Evolutionary conservation across 2,329 filamentous ascomycete genomes (phyloP).

Genomic region (Amauroascus verrucosus): DNA sequence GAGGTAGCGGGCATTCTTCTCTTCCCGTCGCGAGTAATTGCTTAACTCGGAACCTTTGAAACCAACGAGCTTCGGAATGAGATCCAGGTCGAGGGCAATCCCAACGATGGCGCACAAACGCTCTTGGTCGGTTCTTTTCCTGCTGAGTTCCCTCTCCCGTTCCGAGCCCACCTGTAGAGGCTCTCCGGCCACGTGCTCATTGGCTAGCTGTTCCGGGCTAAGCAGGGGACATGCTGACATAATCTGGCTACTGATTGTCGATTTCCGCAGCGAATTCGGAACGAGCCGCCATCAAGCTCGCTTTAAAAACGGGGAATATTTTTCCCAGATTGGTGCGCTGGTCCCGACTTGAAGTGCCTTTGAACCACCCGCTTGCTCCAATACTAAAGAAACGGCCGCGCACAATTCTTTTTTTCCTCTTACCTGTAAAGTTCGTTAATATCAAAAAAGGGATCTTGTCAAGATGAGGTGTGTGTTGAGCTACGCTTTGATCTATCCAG

Average conservation of each 20-base stretch:
- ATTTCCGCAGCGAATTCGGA: not conserved
- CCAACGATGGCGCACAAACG: too few species aligned
- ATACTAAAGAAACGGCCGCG: not conserved
- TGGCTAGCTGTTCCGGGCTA: not conserved
- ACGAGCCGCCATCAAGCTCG: constrained; percentile 6
- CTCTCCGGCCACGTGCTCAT: too few species aligned
- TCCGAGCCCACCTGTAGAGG: too few species aligned
- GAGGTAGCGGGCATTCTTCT: constrained; percentile 6
- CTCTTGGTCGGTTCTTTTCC: too few species aligned
- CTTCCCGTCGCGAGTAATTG: not conserved
- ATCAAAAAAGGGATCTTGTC: not conserved
- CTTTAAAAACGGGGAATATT: constrained; percentile 1
- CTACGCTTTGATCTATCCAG: not conserved
- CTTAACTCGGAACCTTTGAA: not conserved
- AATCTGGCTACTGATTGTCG: not conserved
- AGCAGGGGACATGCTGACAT: not conserved
- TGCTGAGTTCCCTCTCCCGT: too few species aligned
- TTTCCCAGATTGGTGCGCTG: constrained; percentile 7
- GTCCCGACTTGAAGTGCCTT: not conserved
- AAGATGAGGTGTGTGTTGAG: constrained; percentile 6
- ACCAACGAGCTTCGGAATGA: not conserved
- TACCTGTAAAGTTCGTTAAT: not conserved
- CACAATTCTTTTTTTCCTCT: not conserved
- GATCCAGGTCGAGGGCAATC: too few species aligned
- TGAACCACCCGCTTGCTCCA: not conserved